These are phyloP conservation scores for Apiotrichum gamsii DNA, from an alignment of 1,284 basidiomycete species.

Conservation along the genomic window DNA sequence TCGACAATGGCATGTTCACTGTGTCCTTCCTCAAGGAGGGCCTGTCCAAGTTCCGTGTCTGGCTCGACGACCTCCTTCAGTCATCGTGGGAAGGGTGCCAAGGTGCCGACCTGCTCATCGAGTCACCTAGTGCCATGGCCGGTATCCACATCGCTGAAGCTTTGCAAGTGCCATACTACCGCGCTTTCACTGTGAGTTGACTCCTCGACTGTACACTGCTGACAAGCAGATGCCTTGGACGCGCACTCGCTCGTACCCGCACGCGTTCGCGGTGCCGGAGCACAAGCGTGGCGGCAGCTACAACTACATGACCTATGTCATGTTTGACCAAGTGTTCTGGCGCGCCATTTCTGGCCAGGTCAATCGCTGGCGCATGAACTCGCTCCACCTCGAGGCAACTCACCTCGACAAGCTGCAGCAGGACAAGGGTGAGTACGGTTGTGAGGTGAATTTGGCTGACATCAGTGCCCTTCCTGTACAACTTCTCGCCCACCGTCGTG, in stretches of 20 bases:
- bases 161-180: constrained; percentile 83
- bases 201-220: not conserved
- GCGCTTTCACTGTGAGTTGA: constrained; percentile 77
- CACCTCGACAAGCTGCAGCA: constrained; percentile 76
- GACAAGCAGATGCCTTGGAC: constrained; percentile 58
- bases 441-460: not conserved
- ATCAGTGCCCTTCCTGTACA: constrained; percentile 65
- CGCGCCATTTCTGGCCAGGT: constrained; percentile 64
- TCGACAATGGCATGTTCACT: constrained; percentile 95
- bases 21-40: constrained; percentile 88
- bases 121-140: constrained; percentile 96
- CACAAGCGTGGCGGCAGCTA: constrained; percentile 48
- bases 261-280: constrained; percentile 57
- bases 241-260: constrained; percentile 60
- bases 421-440: constrained; percentile 56
- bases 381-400: constrained; percentile 54
- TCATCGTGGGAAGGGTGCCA: constrained; percentile 95
- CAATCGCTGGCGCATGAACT: constrained; percentile 63
- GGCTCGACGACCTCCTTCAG: constrained; percentile 90
- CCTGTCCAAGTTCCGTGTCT: constrained; percentile 87
- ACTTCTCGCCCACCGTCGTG: constrained; percentile 58
- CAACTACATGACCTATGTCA: constrained; percentile 46
- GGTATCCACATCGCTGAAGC: constrained; percentile 98
- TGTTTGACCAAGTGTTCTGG: constrained; percentile 75
- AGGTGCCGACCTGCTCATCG: constrained; percentile 84